Evolutionary conservation across 2,329 filamentous ascomycete genomes (phyloP).

Genomic region (Apiospora koreana): DNA sequence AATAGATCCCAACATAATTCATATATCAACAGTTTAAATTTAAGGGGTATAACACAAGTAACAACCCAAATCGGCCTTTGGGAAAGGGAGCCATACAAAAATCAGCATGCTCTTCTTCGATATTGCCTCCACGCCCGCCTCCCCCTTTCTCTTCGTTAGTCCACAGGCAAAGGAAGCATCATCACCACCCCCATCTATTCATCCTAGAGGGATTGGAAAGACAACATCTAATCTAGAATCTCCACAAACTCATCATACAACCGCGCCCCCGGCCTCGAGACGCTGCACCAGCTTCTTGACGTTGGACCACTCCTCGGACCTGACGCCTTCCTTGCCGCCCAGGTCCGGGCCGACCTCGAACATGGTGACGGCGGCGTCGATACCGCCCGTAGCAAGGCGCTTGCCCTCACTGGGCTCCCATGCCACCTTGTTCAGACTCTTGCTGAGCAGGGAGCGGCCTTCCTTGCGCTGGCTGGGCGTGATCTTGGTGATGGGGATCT

Average conservation of each 20-base stretch:
- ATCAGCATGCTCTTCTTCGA: background rate
- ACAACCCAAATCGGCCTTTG: background rate
- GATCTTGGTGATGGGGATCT: conserved; percentile 84
- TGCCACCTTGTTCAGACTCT: conserved; percentile 89
- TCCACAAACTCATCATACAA: conserved; percentile 39
- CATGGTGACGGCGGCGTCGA: conserved; percentile 86
- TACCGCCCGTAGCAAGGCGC: conserved; percentile 83
- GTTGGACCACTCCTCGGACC: conserved; percentile 87
- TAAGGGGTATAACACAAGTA: conserved; percentile 10
- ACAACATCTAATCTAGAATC: conserved; percentile 11
- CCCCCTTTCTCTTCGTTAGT: background rate
- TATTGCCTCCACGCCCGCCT: background rate
- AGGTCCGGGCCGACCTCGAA: conserved; percentile 87
- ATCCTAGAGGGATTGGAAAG: background rate
- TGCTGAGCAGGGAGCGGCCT: conserved; percentile 69
- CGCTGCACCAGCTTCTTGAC: conserved; percentile 87
- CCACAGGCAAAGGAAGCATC: background rate
- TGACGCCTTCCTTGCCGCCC: conserved; percentile 80
- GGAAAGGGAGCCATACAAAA: background rate
- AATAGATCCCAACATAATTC: background rate
- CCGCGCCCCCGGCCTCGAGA: conserved; percentile 62
- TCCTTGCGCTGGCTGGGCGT: conserved; percentile 67
- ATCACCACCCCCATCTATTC: background rate
- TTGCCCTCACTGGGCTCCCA: conserved; percentile 93
- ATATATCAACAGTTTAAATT: conserved; percentile 9